A percentile compares a stretch with the other conserved stretches of the same genome.
Evolutionary conservation across 1,139 yeast species (phyloP).

Genomic region (Suhomyces yuchorum): DNA sequence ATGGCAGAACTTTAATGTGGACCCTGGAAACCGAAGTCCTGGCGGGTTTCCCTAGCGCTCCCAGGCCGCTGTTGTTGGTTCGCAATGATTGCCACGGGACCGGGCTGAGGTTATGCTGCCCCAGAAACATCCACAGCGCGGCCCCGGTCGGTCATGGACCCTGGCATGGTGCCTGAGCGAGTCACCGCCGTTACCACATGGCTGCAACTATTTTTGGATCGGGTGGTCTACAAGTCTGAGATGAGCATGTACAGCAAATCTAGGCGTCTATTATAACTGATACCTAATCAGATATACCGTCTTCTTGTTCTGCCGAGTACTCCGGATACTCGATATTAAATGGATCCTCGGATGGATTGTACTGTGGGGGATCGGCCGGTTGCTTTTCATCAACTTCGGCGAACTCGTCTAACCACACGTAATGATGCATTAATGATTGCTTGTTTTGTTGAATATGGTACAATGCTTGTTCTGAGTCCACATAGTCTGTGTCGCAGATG

Average conservation of each 20-base stretch:
- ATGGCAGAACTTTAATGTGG: neutral
- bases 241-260: neutral
- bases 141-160: neutral
- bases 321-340: slow-evolving; percentile 29
- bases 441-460: slow-evolving; percentile 29
- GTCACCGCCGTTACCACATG: neutral
- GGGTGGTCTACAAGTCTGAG: neutral
- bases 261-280: neutral
- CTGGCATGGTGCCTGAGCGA: neutral
- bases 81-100: neutral
- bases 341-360: slow-evolving; percentile 23
- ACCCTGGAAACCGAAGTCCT: neutral
- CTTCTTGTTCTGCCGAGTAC: slow-evolving; percentile 24
- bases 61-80: no score
- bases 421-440: slow-evolving; percentile 25
- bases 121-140: neutral
- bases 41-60: no score
- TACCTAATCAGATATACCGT: slow-evolving; percentile 30
- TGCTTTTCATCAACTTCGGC: slow-evolving; percentile 34
- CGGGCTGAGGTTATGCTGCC: neutral
- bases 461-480: slow-evolving; percentile 23
- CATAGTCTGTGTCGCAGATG: slow-evolving; percentile 34
- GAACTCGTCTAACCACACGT: slow-evolving; percentile 54
- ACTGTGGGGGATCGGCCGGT: neutral
- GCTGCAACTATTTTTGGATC: slow-evolving; percentile 1